Evolutionary conservation across 164 flowering plant species (phyloP).

Genomic region (Houttuynia cordata): DNA sequence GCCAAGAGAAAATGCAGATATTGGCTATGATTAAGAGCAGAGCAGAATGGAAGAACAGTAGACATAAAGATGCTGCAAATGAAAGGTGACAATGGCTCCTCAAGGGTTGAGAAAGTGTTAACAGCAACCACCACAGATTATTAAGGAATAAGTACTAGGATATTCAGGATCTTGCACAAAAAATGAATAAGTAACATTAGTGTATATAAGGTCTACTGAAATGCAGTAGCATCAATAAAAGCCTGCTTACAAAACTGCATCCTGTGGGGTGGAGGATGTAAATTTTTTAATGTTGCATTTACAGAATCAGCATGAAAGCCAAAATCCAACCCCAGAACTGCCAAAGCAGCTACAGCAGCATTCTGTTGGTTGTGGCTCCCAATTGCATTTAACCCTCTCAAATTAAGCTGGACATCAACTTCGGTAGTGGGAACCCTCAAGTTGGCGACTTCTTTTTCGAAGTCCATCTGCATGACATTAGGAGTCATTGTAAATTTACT

Average conservation of each 20-base stretch:
- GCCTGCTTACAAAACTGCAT: constrained; percentile 29
- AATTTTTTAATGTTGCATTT: constrained; percentile 15
- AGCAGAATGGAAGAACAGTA: no score
- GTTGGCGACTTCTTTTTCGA: constrained; percentile 20
- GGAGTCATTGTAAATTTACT: background rate
- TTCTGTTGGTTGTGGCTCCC: constrained; percentile 31
- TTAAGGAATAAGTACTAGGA: background rate
- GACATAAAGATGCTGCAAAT: no score
- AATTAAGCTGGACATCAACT: constrained; percentile 13
- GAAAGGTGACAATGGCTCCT: no score
- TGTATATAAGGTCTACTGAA: background rate
- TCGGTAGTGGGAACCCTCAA: constrained; percentile 26
- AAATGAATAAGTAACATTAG: no score
- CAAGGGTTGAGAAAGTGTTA: no score
- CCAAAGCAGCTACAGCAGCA: constrained; percentile 39
- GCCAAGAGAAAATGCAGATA: no score
- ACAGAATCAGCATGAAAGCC: constrained; percentile 24
- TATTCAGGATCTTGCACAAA: background rate
- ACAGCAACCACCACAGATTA: no score
- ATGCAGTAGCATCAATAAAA: no score
- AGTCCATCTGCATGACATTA: constrained; percentile 14
- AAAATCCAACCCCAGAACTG: constrained; percentile 23
- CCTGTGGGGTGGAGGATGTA: constrained; percentile 27
- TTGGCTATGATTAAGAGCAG: no score
- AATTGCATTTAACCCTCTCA: constrained; percentile 19